A percentile compares a stretch with the other conserved stretches of the same genome.
Conservation (phyloP, 345 rosid species). For the Eucalyptus cladocalyx region DNA sequence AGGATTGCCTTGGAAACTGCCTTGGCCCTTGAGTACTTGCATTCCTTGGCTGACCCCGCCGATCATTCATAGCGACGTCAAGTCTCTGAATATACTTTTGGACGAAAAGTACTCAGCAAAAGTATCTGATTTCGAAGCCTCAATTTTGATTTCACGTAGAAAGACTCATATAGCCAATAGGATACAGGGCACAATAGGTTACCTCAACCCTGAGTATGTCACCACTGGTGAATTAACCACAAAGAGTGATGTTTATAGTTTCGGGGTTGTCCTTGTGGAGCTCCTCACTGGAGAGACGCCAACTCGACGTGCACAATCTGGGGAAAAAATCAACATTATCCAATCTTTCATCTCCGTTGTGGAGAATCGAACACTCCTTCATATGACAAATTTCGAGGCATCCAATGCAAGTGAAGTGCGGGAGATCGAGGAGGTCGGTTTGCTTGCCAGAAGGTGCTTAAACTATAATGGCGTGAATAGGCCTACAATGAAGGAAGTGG, state of each 20-base stretch:
- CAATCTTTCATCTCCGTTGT: neutral
- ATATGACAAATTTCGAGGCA: neutral
- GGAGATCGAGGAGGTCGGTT: neutral
- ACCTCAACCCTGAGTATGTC: neutral
- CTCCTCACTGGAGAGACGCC: neutral
- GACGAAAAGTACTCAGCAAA: rapidly evolving
- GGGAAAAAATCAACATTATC: neutral
- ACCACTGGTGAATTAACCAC: neutral
- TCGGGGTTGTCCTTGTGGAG: neutral
- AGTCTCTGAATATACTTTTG: neutral
- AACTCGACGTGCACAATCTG: neutral
- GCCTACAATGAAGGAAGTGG: neutral
- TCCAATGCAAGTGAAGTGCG: neutral
- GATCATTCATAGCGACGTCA: neutral
- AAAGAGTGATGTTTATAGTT: neutral
- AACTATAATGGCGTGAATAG: neutral
- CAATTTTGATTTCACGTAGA: neutral
- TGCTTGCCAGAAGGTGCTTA: neutral
- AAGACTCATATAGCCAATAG: neutral
- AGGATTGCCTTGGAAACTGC: neutral
- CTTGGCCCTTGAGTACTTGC: neutral
- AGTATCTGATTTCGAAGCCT: neutral
- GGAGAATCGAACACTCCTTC: neutral
- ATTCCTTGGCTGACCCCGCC: neutral
- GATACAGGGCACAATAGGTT: neutral